phyloP scores from a whole-genome alignment of 2,329 filamentous ascomycete genomes.

The Cadophora malorum region DNA sequence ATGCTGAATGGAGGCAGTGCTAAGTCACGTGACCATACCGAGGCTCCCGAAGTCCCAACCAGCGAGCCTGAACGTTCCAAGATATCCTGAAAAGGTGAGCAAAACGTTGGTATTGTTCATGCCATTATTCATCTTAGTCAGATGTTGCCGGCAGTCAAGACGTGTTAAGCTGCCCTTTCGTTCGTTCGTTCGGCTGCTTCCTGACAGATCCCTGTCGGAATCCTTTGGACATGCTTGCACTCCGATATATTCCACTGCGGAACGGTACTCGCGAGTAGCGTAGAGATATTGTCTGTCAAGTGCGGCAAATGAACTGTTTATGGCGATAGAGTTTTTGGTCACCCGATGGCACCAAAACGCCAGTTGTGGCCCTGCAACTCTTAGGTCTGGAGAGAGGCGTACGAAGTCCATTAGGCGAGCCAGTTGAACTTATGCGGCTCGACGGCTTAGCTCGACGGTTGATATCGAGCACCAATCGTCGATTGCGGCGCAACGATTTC shows the following conservation, averaged over 20 bases:
- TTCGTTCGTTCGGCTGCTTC: slow-evolving; percentile 2
- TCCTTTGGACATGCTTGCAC: slow-evolving; percentile 4
- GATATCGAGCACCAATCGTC: slow-evolving; percentile 9
- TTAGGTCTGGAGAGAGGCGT: neutral
- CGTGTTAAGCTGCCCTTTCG: slow-evolving; percentile 1
- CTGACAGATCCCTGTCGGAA: neutral
- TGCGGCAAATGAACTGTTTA: neutral
- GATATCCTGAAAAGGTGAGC: slow-evolving; percentile 1
- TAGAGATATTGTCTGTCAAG: slow-evolving; percentile 1
- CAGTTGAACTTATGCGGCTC: slow-evolving; percentile 6
- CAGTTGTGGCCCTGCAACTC: slow-evolving; percentile 10
- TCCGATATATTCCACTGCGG: slow-evolving; percentile 5
- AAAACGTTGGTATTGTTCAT: neutral
- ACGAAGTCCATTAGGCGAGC: slow-evolving; percentile 1
- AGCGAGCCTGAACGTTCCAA: neutral
- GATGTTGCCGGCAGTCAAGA: slow-evolving; percentile 3
- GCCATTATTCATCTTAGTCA: slow-evolving; percentile 10
- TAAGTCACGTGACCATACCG: neutral
- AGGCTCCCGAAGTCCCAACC: neutral
- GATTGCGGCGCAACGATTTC: slow-evolving; percentile 9
- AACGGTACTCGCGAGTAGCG: slow-evolving; percentile 4
- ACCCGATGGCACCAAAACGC: neutral
- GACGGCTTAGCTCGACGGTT: slow-evolving; percentile 1
- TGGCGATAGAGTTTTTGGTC: slow-evolving; percentile 13
- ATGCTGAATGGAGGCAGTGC: neutral